These are phyloP conservation scores for Ganoderma leucocontextum DNA, from an alignment of 1,284 basidiomycete species.

Conservation along the genomic window DNA sequence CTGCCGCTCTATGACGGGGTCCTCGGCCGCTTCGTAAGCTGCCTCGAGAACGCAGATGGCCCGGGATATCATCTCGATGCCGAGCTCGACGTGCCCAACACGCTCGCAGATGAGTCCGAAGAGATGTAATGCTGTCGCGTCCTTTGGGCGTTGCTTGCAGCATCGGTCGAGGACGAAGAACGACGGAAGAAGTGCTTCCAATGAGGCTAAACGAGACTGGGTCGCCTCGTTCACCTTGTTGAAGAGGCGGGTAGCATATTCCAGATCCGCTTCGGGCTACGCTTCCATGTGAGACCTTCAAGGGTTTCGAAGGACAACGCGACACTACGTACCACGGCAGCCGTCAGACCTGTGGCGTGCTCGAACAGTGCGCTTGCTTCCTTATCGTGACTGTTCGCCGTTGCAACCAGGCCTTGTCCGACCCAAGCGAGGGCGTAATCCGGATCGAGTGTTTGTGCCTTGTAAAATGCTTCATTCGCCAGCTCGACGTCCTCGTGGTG, in stretches of 20 bases:
- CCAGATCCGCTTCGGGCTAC: constrained; percentile 81
- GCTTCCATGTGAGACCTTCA: constrained; percentile 45
- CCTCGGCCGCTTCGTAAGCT: constrained; percentile 90
- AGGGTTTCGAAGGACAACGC: neutral
- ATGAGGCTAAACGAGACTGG: constrained; percentile 38
- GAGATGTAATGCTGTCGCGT: constrained; percentile 85
- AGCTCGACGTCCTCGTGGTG: constrained; percentile 83
- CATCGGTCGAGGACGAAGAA: constrained; percentile 88
- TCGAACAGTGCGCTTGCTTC: constrained; percentile 81
- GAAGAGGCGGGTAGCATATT: constrained; percentile 77
- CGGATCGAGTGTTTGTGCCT: constrained; percentile 92
- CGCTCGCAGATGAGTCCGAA: constrained; percentile 89
- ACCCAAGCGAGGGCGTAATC: constrained; percentile 94
- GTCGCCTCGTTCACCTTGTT: constrained; percentile 45
- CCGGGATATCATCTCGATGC: constrained; percentile 64
- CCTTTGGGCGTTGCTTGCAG: constrained; percentile 70
- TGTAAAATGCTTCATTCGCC: constrained; percentile 87
- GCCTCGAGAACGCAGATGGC: constrained; percentile 83
- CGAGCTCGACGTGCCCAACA: constrained; percentile 76
- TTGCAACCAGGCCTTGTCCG: constrained; percentile 89
- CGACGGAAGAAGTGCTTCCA: constrained; percentile 68
- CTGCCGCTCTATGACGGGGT: constrained; percentile 74
- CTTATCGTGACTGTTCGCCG: constrained; percentile 64
- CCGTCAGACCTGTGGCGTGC: constrained; percentile 81
- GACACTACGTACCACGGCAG: constrained; percentile 66